phyloP scores from a whole-genome alignment of 345 rosid species.

The Ceriops zippeliana region DNA sequence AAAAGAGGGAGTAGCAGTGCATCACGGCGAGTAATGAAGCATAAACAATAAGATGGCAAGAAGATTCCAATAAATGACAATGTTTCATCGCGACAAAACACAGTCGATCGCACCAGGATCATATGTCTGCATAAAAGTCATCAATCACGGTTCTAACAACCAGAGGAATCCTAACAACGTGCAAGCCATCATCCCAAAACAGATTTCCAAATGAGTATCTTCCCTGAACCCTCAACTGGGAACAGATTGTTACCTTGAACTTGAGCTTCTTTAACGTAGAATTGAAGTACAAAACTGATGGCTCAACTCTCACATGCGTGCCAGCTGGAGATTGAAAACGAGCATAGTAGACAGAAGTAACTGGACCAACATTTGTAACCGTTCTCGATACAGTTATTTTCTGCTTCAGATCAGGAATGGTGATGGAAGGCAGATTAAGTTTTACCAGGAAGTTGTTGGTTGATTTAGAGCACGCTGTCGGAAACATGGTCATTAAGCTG shows the following conservation, averaged over 20 bases:
- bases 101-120: background rate
- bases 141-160: conserved; percentile 37
- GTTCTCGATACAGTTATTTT: conserved; percentile 46
- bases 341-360: conserved; percentile 42
- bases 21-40: too few species aligned
- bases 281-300: conserved; percentile 50
- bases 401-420: conserved; percentile 53
- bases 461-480: conserved; percentile 43
- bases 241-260: conserved; percentile 39
- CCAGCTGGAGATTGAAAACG: conserved; percentile 53
- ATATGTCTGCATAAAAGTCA: conserved; percentile 28
- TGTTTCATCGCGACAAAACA: background rate
- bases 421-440: conserved; percentile 63
- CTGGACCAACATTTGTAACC: conserved; percentile 63
- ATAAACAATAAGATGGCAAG: background rate
- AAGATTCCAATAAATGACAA: background rate
- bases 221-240: conserved; percentile 42
- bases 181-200: conserved; percentile 47
- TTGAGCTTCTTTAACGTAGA: conserved; percentile 38
- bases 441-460: conserved; percentile 39
- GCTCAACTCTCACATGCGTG: conserved; percentile 40
- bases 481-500: conserved; percentile 37
- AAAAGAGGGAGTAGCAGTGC: too few species aligned
- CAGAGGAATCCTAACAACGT: conserved; percentile 46
- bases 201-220: conserved; percentile 51